phyloP scores from a whole-genome alignment of 371 early-diverging fungal genomes.

The Syncephalis fuscata region DNA sequence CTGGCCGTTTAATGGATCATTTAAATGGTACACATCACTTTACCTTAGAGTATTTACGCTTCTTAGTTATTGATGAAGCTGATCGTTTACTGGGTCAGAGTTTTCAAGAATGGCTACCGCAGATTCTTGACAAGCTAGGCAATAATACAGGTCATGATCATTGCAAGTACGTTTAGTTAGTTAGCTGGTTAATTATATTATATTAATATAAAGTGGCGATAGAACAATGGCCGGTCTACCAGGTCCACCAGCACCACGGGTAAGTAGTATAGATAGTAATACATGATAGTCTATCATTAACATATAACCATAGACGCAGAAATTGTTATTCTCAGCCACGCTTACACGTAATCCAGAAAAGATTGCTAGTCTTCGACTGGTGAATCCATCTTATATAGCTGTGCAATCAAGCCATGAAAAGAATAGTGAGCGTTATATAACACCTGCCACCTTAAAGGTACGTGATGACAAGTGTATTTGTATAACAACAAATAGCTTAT shows the following conservation, averaged over 20 bases:
- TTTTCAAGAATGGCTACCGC: slow-evolving; percentile 85
- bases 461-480: neutral
- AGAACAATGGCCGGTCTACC: neutral
- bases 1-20: slow-evolving; percentile 90
- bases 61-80: slow-evolving; percentile 88
- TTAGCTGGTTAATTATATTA: too few relatives aligned
- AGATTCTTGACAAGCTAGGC: slow-evolving; percentile 31
- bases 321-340: slow-evolving; percentile 88
- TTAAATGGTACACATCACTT: slow-evolving; percentile 67
- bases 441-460: slow-evolving; percentile 40
- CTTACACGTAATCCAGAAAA: slow-evolving; percentile 85
- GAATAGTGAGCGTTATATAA: slow-evolving; percentile 23
- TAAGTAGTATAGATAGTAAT: slow-evolving; percentile 1
- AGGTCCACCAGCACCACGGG: slow-evolving; percentile 3
- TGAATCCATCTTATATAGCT: slow-evolving; percentile 53
- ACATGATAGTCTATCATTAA: slow-evolving; percentile 5
- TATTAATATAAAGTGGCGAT: too few relatives aligned
- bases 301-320: slow-evolving; percentile 32
- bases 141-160: too few relatives aligned
- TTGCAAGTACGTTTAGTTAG: too few relatives aligned
- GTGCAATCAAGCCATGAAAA: slow-evolving; percentile 27
- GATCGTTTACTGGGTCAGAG: slow-evolving; percentile 84
- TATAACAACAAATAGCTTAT: too few relatives aligned
- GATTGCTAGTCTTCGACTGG: slow-evolving; percentile 64
- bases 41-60: slow-evolving; percentile 77